A percentile compares a stretch with the other conserved stretches of the same genome.
Conservation (phyloP, 805 yeast genomes). For the Candida sithepensis region DNA sequence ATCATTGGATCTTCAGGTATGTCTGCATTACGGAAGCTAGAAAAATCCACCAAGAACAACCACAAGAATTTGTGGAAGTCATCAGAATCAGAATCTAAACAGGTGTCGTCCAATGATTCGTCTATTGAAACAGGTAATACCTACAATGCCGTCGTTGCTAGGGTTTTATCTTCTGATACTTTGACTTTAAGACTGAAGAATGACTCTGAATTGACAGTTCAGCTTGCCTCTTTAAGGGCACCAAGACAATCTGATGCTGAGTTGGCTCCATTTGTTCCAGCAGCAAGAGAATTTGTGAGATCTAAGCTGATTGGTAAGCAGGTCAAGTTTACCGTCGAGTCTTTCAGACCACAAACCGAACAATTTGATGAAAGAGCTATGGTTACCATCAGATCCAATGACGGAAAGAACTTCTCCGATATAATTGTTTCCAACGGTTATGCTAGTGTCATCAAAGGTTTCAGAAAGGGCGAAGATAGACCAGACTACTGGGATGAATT, state of each 20-base stretch:
- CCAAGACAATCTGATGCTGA: constrained; percentile 64
- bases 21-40: constrained; percentile 60
- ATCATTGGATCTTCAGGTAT: constrained; percentile 63
- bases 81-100: constrained; percentile 13
- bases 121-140: constrained; percentile 43
- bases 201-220: constrained; percentile 59
- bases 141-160: constrained; percentile 52
- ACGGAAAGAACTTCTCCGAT: constrained; percentile 58
- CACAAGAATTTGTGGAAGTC: constrained; percentile 59
- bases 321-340: constrained; percentile 59
- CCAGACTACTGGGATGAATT: constrained; percentile 76
- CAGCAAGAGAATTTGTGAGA: constrained; percentile 75
- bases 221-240: constrained; percentile 70
- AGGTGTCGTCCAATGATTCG: constrained; percentile 20
- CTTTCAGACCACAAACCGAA: constrained; percentile 57
- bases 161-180: constrained; percentile 68
- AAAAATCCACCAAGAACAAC: constrained; percentile 52
- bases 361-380: constrained; percentile 63
- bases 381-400: constrained; percentile 50
- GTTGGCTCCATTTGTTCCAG: constrained; percentile 52
- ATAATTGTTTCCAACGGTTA: constrained; percentile 59
- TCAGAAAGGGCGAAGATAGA: constrained; percentile 63
- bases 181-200: constrained; percentile 47
- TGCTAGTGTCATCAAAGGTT: constrained; percentile 69
- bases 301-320: constrained; percentile 65